phyloP scores from a whole-genome alignment of 768 basidiomycete species.

The Gautieria morchelliformis region DNA sequence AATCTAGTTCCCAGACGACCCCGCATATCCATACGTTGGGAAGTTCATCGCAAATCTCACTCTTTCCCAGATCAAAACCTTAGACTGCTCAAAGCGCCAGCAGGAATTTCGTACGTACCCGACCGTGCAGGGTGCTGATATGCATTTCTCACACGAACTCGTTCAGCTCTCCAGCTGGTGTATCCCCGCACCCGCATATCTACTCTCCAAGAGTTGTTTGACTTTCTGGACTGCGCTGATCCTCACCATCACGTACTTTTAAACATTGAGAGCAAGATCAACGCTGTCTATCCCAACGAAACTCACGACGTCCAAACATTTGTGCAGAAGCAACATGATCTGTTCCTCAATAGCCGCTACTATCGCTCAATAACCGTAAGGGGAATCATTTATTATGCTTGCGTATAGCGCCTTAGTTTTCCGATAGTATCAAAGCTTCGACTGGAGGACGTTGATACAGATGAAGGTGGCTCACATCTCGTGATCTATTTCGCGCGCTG shows the following conservation, averaged over 20 bases:
- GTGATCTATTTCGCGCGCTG: neutral
- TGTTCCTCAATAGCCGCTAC: slow-evolving; percentile 53
- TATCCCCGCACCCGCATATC: slow-evolving; percentile 66
- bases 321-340: slow-evolving; percentile 48
- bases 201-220: slow-evolving; percentile 65
- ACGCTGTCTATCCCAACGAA: slow-evolving; percentile 39
- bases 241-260: slow-evolving; percentile 49
- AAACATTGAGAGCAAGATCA: slow-evolving; percentile 76
- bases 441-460: slow-evolving; percentile 65
- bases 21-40: slow-evolving; percentile 61
- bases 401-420: neutral
- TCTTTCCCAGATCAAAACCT: slow-evolving; percentile 64
- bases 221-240: slow-evolving; percentile 68
- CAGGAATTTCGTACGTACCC: slow-evolving; percentile 38
- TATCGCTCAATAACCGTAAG: slow-evolving; percentile 50
- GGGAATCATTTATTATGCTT: neutral
- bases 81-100: slow-evolving; percentile 67
- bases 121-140: neutral
- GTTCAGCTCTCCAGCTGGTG: slow-evolving; percentile 47
- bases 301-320: slow-evolving; percentile 53
- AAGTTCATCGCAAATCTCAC: slow-evolving; percentile 71
- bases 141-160: neutral
- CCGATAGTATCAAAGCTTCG: slow-evolving; percentile 66
- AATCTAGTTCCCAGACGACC: slow-evolving; percentile 43
- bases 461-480: slow-evolving; percentile 47